Evolutionary conservation across 2,329 filamentous ascomycete species (phyloP).

Genomic region (Neurospora sp.): DNA sequence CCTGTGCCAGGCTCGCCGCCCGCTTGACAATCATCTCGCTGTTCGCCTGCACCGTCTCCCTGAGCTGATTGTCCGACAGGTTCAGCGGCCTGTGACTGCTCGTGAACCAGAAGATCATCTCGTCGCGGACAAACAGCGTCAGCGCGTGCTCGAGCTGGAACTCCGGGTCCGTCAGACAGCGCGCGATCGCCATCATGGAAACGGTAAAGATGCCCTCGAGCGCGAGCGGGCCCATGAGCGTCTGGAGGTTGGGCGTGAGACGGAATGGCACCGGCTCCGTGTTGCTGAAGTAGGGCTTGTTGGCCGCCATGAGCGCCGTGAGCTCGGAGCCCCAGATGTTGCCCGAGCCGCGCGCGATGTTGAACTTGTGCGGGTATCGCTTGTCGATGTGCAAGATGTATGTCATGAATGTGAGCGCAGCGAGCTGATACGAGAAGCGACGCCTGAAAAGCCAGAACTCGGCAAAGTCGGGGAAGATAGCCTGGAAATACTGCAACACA

Average conservation of each 20-base stretch:
- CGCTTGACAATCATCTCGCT: constrained; percentile 87
- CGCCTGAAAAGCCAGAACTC: constrained; percentile 99
- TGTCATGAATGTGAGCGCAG: constrained; percentile 93
- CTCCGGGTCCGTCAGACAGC: constrained; percentile 82
- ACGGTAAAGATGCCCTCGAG: constrained; percentile 96
- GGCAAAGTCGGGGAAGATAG: constrained; percentile 75
- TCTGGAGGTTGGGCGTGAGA: constrained; percentile 90
- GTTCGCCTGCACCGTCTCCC: constrained; percentile 58
- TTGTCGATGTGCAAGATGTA: constrained; percentile 97
- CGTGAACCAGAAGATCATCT: constrained; percentile 96
- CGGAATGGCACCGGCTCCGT: constrained; percentile 95
- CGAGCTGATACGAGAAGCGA: constrained; percentile 93
- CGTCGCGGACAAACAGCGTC: constrained; percentile 88
- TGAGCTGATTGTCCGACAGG: constrained; percentile 54
- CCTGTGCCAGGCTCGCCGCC: constrained; percentile 72
- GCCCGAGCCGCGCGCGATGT: constrained; percentile 76
- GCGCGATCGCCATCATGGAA: constrained; percentile 90
- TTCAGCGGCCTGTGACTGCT: constrained; percentile 54
- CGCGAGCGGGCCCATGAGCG: constrained; percentile 87
- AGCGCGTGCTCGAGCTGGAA: constrained; percentile 91
- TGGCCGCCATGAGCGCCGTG: constrained; percentile 76
- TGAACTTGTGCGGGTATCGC: constrained; percentile 90
- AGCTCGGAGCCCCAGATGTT: constrained; percentile 96
- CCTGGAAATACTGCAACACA: constrained; percentile 80
- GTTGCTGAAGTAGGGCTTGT: constrained; percentile 87